Conservation (phyloP, 345 rosid species). For the Citrus cavaleriei region DNA sequence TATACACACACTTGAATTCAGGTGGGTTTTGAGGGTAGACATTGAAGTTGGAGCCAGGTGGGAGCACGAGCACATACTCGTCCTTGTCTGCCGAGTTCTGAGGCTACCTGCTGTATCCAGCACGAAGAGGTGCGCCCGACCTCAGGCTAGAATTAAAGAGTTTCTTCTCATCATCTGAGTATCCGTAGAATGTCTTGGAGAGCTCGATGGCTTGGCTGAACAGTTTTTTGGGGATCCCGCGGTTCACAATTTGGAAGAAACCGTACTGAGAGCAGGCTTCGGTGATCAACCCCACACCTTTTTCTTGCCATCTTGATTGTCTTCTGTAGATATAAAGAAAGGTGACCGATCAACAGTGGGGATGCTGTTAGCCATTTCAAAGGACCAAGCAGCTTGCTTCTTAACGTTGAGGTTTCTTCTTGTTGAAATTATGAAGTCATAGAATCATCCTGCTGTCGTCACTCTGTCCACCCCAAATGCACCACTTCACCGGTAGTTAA, state of each 20-base stretch:
- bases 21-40: constrained; percentile 42
- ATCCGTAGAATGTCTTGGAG: constrained; percentile 36
- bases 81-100: constrained; percentile 37
- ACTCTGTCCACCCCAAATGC: too few relatives aligned
- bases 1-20: constrained; percentile 28
- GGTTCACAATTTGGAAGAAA: constrained; percentile 51
- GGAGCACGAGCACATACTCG: constrained; percentile 39
- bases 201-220: constrained; percentile 34
- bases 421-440: too few relatives aligned
- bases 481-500: too few relatives aligned
- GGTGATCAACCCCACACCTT: constrained; percentile 29
- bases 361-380: constrained; percentile 14
- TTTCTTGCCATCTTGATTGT: constrained; percentile 29
- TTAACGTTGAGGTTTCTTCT: too few relatives aligned
- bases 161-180: constrained; percentile 38
- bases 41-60: constrained; percentile 41
- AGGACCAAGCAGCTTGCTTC: not conserved
- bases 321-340: constrained; percentile 28
- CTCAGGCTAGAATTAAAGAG: constrained; percentile 19
- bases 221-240: constrained; percentile 35
- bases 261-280: constrained; percentile 44
- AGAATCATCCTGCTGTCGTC: too few relatives aligned
- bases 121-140: constrained; percentile 35
- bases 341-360: constrained; percentile 47
- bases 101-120: constrained; percentile 41